Evolutionary conservation across 2,329 filamentous ascomycete species (phyloP), one percentile per base, ranked within the genome.

Genomic region (Incumbomyces delicatus): DNA sequence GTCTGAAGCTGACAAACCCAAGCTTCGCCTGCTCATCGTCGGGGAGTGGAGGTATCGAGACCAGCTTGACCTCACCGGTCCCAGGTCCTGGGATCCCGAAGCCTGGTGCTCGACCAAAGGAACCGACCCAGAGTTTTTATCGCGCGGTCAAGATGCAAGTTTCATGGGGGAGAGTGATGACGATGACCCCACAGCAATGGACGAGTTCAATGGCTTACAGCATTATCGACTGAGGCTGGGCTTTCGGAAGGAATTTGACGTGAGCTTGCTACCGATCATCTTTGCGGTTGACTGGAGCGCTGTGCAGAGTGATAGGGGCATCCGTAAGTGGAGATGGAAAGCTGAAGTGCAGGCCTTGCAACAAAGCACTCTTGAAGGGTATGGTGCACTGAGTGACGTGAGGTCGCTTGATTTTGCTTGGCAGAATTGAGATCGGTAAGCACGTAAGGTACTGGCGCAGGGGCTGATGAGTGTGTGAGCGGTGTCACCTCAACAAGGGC

Each of bases 11-110:
- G 34, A 45, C 16, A 45, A 45, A 18, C 42, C 42, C 6, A 37
- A 38, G 20, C 34, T 45, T 5, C 33, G 42, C 6, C 22, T 45
- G 2, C 33, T 45, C 10, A 32, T 45, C n/a, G 20, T 45, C 4
- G 42, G 42, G 7, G 42, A 45, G 27, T 45, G 42, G 42, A 33
- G 42, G 8, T 45, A 45, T 22, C 16, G 42, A 37, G 42, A 45
- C 22, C 42, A 45, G 27, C 22, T 45, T 10, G 38, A 38, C 20
- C 33, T 45, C 17, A 38, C 42, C 3, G 42, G 42, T 5, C 42
- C 42, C 2, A 32, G 33, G 8, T 30, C 17, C 3, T 38, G 33
- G 42, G 42, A 45, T 38, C 42, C 42, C 2, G 14, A 31, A 13
- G 42, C 42, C 6, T 45, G 42, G 42, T 45, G 18, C 17, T 18